Percentiles rank a stretch among this genome's conserved stretches.
These are phyloP conservation scores for Candida verbasci DNA, from an alignment of 805 yeast genomes.

Conservation along the genomic window DNA sequence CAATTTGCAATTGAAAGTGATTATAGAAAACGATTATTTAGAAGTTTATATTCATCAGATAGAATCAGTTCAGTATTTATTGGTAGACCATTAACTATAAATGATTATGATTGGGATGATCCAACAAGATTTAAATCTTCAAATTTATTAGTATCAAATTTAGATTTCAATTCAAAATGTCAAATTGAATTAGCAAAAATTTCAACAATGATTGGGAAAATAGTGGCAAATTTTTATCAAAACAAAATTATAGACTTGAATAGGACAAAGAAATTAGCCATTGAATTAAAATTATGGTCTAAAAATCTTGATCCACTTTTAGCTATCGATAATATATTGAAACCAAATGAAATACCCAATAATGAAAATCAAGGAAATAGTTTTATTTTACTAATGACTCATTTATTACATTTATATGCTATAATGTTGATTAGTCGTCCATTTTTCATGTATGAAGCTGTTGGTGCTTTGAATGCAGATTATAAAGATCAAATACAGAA, in stretches of 20 bases:
- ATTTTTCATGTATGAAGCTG: conserved; percentile 29
- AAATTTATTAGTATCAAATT: background rate
- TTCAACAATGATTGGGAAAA: conserved; percentile 23
- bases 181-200: conserved; percentile 25
- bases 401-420: conserved; percentile 33
- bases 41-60: conserved; percentile 28
- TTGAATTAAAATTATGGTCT: conserved; percentile 32
- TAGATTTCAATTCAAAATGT: conserved; percentile 15
- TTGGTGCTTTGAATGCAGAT: conserved; percentile 4
- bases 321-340: conserved; percentile 19
- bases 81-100: conserved; percentile 34
- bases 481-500: conserved; percentile 1
- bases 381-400: conserved; percentile 21
- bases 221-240: conserved; percentile 28
- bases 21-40: conserved; percentile 9
- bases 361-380: conserved; percentile 15
- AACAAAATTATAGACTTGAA: conserved; percentile 24
- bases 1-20: conserved; percentile 8
- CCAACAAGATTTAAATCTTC: conserved; percentile 9
- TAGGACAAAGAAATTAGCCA: conserved; percentile 29
- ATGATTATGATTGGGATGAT: conserved; percentile 38
- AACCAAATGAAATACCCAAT: conserved; percentile 10
- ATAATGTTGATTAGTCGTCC: conserved; percentile 38
- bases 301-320: conserved; percentile 26
- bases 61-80: conserved; percentile 27